A percentile compares a stretch with the other conserved stretches of the same genome.
phyloP scores from a whole-genome alignment of 2,329 filamentous ascomycete species.

The Metarhizium sp. region DNA sequence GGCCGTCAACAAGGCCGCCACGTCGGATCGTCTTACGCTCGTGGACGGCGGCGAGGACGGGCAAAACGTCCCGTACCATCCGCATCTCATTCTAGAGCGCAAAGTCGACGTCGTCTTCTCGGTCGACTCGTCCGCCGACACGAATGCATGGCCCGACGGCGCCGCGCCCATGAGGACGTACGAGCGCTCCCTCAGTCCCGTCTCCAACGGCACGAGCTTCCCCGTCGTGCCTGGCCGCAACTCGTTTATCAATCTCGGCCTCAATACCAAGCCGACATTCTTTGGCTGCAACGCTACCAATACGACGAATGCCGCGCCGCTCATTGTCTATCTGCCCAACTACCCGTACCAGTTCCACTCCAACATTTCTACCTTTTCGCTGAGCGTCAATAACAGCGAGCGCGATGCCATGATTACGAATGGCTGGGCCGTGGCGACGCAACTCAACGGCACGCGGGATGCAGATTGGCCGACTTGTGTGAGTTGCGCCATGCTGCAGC shows the following conservation, averaged over 20 bases:
- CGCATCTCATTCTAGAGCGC: conserved; percentile 38
- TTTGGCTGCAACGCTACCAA: conserved; percentile 53
- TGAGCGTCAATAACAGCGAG: conserved; percentile 51
- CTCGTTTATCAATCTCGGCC: conserved; percentile 46
- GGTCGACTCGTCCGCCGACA: conserved; percentile 53
- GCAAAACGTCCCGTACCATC: conserved; percentile 73
- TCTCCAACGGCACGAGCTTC: conserved; percentile 46
- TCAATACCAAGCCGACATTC: conserved; percentile 52
- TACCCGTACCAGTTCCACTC: conserved; percentile 65
- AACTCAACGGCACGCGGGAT: conserved; percentile 70
- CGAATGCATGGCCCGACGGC: conserved; percentile 49
- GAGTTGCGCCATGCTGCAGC: conserved; percentile 72
- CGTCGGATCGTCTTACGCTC: conserved; percentile 51
- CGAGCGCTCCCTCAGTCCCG: conserved; percentile 37
- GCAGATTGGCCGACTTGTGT: conserved; percentile 71
- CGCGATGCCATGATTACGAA: conserved; percentile 79
- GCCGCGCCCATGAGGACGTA: conserved; percentile 49
- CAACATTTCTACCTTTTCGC: conserved; percentile 72
- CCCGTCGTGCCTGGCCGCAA: conserved; percentile 45
- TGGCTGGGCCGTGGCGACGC: conserved; percentile 77
- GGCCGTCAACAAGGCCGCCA: conserved; percentile 29
- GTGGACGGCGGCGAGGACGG: conserved; percentile 74
- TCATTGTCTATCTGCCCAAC: conserved; percentile 76
- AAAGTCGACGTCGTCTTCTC: conserved; percentile 54
- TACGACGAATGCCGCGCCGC: conserved; percentile 46